Base-by-base conservation (phyloP, 2,329 filamentous ascomycete genomes). In the Dactylellina drechsleri region DNA sequence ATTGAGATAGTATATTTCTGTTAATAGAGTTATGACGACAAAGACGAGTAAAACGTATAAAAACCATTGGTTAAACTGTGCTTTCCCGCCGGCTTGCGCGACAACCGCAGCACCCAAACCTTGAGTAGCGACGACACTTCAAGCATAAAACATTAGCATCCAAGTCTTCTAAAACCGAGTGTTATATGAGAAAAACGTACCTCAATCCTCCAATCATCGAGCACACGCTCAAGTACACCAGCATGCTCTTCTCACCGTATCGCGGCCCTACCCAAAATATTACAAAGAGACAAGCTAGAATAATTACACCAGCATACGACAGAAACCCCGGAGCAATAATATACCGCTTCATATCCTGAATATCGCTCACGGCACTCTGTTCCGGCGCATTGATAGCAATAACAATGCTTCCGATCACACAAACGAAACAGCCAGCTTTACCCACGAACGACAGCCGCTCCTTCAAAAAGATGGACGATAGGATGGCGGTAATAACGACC, bases 51-150 rank as follows among this genome's bases (percentile, higher is more conserved):
- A 83, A 4, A 98, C 90, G 83, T 97, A 99, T 45, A 96, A 83
- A 81, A 99, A 99, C 94, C 94, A 98, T 81, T 98, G 89, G 82
- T 97, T 97, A 83, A 97, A 98, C 85, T 99, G 93, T 1, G 90
- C 86, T 58, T 89, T 88, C 15, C 94, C 95, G 16, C 87, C 86
- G 73, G 90, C 90, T 84, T 96, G 93, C 0, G 94, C 92, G 66
- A 97, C 87, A 77, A 99, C 93, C 16, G 94, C 94, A 64, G 94
- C 89, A 61, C 95, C 95, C 50, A 99, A 83, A 16, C 95, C 95
- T 82, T 98, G 94, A 1, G 93, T 98, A 15, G 92, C 91, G 65
- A 98, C 95, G 7, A 98, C 95, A 83, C 93, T 78, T 16, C 36
- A 45, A 52, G 20, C 41, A 72, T 50, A 70, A 58, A 28, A 7